phyloP scores from a whole-genome alignment of 1,284 basidiomycete genomes.

The Thelephora terrestris region DNA sequence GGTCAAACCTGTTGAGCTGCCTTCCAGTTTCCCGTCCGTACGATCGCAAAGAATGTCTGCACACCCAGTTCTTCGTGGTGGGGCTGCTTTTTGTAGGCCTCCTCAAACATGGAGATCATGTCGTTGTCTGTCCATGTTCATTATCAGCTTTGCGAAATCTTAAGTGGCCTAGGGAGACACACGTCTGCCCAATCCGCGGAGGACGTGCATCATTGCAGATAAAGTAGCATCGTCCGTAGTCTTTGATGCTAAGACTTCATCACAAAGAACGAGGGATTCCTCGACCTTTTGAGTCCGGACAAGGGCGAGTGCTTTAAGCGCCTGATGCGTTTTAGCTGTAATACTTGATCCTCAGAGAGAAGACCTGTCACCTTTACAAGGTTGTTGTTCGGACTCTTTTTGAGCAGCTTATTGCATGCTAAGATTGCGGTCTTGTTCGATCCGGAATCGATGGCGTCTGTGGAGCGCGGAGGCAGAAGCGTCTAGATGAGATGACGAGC shows the following conservation, averaged over 20 bases:
- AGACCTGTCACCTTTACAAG: slow-evolving; percentile 50
- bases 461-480: slow-evolving; percentile 3
- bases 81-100: slow-evolving; percentile 70
- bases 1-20: slow-evolving; percentile 58
- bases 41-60: slow-evolving; percentile 77
- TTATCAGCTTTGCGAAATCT: slow-evolving; percentile 1
- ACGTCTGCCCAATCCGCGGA: slow-evolving; percentile 69
- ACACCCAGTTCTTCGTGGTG: slow-evolving; percentile 70
- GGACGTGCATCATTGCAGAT: slow-evolving; percentile 71
- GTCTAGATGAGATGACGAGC: not conserved
- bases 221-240: slow-evolving; percentile 62
- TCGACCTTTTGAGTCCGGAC: slow-evolving; percentile 74
- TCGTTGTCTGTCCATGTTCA: slow-evolving; percentile 48
- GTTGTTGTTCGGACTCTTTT: slow-evolving; percentile 64
- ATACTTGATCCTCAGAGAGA: not conserved
- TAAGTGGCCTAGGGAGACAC: slow-evolving; percentile 21
- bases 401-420: slow-evolving; percentile 75
- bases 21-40: slow-evolving; percentile 70
- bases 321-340: slow-evolving; percentile 28
- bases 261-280: slow-evolving; percentile 68
- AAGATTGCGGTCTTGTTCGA: slow-evolving; percentile 80
- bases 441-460: slow-evolving; percentile 75
- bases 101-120: slow-evolving; percentile 71
- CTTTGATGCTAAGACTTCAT: slow-evolving; percentile 63
- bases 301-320: slow-evolving; percentile 77